These are phyloP conservation scores for Lanmaoa rubissima DNA, from an alignment of 768 basidiomycete genomes.

Conservation along the genomic window DNA sequence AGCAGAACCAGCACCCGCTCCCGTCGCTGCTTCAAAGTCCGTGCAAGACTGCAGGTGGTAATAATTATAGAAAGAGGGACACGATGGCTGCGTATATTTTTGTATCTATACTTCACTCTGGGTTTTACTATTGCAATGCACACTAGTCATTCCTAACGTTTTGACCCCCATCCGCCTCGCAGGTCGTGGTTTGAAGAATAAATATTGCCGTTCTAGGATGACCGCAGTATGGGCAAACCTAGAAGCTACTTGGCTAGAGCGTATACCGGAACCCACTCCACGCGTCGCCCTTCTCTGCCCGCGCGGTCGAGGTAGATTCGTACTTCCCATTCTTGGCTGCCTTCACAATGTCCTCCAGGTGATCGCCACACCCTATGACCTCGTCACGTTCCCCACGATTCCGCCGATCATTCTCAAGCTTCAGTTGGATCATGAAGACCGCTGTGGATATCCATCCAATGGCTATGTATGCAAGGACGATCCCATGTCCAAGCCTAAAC, in stretches of 20 bases:
- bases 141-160: constrained; percentile 33
- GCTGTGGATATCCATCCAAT: constrained; percentile 58
- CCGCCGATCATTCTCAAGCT: constrained; percentile 57
- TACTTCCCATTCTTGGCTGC: constrained; percentile 52
- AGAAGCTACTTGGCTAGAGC: constrained; percentile 28
- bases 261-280: constrained; percentile 80
- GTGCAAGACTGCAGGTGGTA: constrained; percentile 31
- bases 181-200: background rate
- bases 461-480: constrained; percentile 67
- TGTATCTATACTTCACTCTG: constrained; percentile 30
- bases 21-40: constrained; percentile 45
- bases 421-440: constrained; percentile 46
- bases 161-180: constrained; percentile 5
- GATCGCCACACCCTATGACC: constrained; percentile 49
- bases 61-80: constrained; percentile 3
- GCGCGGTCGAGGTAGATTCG: constrained; percentile 54
- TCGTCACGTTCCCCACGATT: constrained; percentile 71
- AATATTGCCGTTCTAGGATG: background rate
- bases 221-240: background rate
- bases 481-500: constrained; percentile 67
- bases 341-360: constrained; percentile 33
- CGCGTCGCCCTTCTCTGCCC: constrained; percentile 57
- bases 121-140: constrained; percentile 43
- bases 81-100: constrained; percentile 1
- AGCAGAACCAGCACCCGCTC: constrained; percentile 44